phyloP scores from a whole-genome alignment of 2,329 filamentous ascomycete genomes.

The Eutypella sp. region DNA sequence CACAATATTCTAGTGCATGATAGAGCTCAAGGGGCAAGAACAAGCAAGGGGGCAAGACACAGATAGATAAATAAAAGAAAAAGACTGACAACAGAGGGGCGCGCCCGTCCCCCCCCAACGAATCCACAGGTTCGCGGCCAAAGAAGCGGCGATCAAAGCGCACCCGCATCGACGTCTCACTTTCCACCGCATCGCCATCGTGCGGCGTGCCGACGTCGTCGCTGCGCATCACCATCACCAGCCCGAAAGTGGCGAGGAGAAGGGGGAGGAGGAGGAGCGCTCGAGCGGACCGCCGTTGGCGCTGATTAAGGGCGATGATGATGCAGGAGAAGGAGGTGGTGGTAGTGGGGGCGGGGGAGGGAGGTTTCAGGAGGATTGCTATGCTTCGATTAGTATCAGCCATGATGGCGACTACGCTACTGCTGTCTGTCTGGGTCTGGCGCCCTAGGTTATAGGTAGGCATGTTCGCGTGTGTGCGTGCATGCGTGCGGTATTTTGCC shows the following conservation, averaged over 20 bases:
- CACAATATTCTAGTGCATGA: too few species aligned
- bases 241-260: slow-evolving; percentile 10
- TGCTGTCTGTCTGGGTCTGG: slow-evolving; percentile 55
- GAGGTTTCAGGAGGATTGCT: slow-evolving; percentile 37
- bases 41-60: background rate
- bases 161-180: slow-evolving; percentile 53
- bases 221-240: slow-evolving; percentile 18
- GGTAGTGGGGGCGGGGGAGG: too few species aligned
- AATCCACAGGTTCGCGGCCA: slow-evolving; percentile 67
- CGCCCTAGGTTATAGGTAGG: background rate
- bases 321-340: too few species aligned
- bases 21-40: too few species aligned
- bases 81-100: too few species aligned
- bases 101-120: background rate
- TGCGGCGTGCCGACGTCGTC: background rate
- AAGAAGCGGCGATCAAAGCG: slow-evolving; percentile 72
- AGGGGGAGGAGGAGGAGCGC: slow-evolving; percentile 16
- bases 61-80: too few species aligned
- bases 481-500: too few species aligned
- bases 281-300: slow-evolving; percentile 40
- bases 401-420: slow-evolving; percentile 82
- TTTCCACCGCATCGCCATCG: slow-evolving; percentile 56
- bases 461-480: too few species aligned
- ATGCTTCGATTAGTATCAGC: slow-evolving; percentile 73
- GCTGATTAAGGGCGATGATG: slow-evolving; percentile 30